Conservation (phyloP, 306 rosid species). For the Echinosophora koreensis region DNA sequence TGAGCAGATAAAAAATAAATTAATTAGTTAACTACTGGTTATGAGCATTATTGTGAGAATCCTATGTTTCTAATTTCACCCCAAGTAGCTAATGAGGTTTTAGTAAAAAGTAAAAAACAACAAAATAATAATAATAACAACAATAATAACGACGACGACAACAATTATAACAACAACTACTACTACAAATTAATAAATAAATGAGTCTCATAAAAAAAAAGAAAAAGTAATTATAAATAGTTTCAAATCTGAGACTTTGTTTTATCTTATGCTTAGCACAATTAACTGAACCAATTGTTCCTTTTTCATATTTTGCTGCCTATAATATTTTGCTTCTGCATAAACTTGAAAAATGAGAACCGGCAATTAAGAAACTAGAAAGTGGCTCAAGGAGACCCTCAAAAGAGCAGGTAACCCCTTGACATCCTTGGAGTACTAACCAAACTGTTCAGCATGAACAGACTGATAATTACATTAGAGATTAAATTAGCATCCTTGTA, state of each 20-base stretch:
- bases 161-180: too few species aligned
- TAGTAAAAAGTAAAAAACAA: too few species aligned
- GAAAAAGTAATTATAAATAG: background rate
- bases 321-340: conserved; percentile 10
- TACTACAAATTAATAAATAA: too few species aligned
- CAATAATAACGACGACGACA: too few species aligned
- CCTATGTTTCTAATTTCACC: conserved; percentile 22
- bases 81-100: conserved; percentile 20
- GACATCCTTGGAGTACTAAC: conserved; percentile 23
- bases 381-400: conserved; percentile 51
- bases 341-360: conserved; percentile 30
- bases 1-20: too few species aligned
- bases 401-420: conserved; percentile 56
- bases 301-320: conserved; percentile 31
- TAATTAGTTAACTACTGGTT: background rate
- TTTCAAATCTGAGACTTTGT: conserved; percentile 16
- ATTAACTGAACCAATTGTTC: conserved; percentile 25
- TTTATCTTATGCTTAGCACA: conserved; percentile 31
- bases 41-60: conserved; percentile 15
- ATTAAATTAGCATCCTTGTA: conserved; percentile 37
- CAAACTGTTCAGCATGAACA: conserved; percentile 49
- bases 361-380: conserved; percentile 23
- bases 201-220: background rate
- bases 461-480: conserved; percentile 44
- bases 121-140: too few species aligned